Evolutionary conservation across 164 flowering plant species (phyloP).

Genomic region (Berberis vulgaris): DNA sequence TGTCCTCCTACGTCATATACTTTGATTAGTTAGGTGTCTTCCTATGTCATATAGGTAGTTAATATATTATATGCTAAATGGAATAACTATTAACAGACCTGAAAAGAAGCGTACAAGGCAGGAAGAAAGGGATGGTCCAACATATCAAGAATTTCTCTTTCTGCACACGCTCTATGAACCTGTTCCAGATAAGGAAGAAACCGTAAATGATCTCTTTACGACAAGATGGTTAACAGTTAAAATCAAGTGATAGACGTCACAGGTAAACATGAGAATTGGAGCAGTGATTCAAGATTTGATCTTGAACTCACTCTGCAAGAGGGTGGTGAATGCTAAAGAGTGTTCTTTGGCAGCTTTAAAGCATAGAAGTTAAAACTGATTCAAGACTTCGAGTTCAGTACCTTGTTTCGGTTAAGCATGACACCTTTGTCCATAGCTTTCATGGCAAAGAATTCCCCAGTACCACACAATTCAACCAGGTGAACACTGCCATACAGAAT

Average conservation of each 20-base stretch:
- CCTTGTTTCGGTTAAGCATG: slow-evolving; percentile 98
- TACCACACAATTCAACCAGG: slow-evolving; percentile 81
- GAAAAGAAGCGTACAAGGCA: slow-evolving; percentile 95
- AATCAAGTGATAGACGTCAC: no score
- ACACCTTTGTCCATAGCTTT: slow-evolving; percentile 92
- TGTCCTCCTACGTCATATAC: no score
- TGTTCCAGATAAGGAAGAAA: slow-evolving; percentile 19
- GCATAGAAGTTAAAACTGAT: no score
- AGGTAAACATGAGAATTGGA: no score
- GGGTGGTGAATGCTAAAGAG: no score
- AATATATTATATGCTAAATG: no score
- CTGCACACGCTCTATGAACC: slow-evolving; percentile 99
- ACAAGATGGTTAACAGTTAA: background rate
- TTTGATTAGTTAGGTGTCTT: no score
- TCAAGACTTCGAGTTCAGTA: slow-evolving; percentile 12
- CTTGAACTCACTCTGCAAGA: no score
- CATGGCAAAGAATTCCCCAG: slow-evolving; percentile 87
- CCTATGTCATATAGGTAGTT: no score
- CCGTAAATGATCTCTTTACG: background rate
- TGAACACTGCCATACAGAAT: slow-evolving; percentile 64
- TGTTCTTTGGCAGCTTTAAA: no score
- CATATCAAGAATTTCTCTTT: slow-evolving; percentile 91
- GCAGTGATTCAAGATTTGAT: no score
- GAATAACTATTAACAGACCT: slow-evolving; percentile 33
- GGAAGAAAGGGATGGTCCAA: slow-evolving; percentile 99